Evolutionary conservation across 345 rosid species (phyloP).

Genomic region (Citrus inodora): DNA sequence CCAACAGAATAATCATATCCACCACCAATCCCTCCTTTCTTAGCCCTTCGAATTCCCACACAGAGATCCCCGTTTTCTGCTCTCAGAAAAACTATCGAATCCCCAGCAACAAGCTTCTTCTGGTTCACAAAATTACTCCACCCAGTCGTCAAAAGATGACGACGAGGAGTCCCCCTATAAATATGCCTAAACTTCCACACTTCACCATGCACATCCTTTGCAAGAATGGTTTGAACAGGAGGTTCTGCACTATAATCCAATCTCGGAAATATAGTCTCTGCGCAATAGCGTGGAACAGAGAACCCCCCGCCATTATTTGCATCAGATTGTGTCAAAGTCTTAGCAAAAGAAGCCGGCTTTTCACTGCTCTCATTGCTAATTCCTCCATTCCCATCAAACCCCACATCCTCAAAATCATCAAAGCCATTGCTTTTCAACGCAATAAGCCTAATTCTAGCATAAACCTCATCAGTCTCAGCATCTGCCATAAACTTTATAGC

Average conservation of each 20-base stretch:
- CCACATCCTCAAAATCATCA: slow-evolving; percentile 34
- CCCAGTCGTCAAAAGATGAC: slow-evolving; percentile 93
- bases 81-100: slow-evolving; percentile 83
- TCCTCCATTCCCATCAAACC: slow-evolving; percentile 28
- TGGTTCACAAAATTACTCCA: slow-evolving; percentile 98
- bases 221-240: slow-evolving; percentile 92
- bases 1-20: slow-evolving; percentile 65
- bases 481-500: slow-evolving; percentile 84
- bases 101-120: slow-evolving; percentile 97
- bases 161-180: slow-evolving; percentile 90
- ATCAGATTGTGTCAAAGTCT: slow-evolving; percentile 93
- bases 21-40: slow-evolving; percentile 61
- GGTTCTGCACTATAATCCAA: slow-evolving; percentile 85
- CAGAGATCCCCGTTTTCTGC: slow-evolving; percentile 90
- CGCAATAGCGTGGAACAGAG: slow-evolving; percentile 98
- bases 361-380: slow-evolving; percentile 39
- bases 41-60: slow-evolving; percentile 86
- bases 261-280: slow-evolving; percentile 89
- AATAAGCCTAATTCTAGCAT: slow-evolving; percentile 56
- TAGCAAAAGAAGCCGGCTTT: slow-evolving; percentile 85
- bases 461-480: slow-evolving; percentile 88
- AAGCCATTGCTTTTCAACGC: slow-evolving; percentile 46
- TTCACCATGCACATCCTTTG: slow-evolving; percentile 89
- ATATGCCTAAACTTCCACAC: slow-evolving; percentile 96
- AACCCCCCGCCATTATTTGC: slow-evolving; percentile 99